Evolutionary conservation across 129 eudicot species (phyloP), one percentile per base, ranked within the genome.

Genomic region (Kitagawia praeruptora): DNA sequence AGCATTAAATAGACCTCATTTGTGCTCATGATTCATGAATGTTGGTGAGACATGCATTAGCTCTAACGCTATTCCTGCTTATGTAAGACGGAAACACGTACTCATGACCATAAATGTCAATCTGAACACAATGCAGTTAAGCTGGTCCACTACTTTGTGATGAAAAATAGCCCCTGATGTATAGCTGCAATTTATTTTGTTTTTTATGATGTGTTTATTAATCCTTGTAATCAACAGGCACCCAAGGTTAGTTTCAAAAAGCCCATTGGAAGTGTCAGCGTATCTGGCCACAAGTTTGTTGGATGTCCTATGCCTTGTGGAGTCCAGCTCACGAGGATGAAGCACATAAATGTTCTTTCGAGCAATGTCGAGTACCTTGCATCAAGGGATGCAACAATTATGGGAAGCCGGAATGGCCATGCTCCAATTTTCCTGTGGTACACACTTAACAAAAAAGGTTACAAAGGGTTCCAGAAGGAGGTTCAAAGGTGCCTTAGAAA

Each of bases 341-440:
- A 72, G 51, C 76, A 72, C 51, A 72, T 72, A 72, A 41, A 72
- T 40, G 34, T 72, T 72, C 93, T 95, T 67, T 89, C 99, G 21
- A 89, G 99, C 44, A 95, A 95, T 77, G 95, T 95, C 0, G 99
- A 95, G 83, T 95, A 95, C 66, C 97, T 95, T 45, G 99, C 99
- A 78, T 95, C 99, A 51, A 78, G 99, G 85, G 99, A 95, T 47
- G 99, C 99, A 25, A 95, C 99, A 71, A 95, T 95, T 80, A 95
- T 95, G 99, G 99, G 99, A 81, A 92, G 97, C 77, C 89, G 97
- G 4, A 95, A 95, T 56, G 97, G 98, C 23, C 98, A 95, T 73
- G 98, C 98, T 42, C 98, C 98, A 44, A 83, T 95, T 85, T 95
- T 95, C 86, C 90, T 95, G 0, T 95, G 99, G 99, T 92, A 95